Percentiles rank a stretch among this genome's conserved stretches.
Evolutionary conservation across 345 rosid species (phyloP).

Genomic region (Eucalyptus regnans): DNA sequence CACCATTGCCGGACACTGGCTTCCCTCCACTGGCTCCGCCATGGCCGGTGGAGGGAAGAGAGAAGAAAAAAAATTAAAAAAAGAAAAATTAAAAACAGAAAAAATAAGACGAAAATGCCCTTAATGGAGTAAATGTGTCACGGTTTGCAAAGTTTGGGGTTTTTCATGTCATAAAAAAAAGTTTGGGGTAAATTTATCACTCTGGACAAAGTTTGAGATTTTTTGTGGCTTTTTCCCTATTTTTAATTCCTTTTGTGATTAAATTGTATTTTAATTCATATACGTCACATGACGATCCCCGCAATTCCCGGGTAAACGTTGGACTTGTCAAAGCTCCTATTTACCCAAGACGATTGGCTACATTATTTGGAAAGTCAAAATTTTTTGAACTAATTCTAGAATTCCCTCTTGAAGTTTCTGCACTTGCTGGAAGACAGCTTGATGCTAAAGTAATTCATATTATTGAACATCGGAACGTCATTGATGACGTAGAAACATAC

Average conservation of each 20-base stretch:
- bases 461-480: background rate
- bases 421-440: background rate
- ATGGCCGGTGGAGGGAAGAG: no score
- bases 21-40: no score
- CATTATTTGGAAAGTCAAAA: background rate
- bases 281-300: background rate
- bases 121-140: no score
- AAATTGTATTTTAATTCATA: background rate
- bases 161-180: no score
- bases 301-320: background rate
- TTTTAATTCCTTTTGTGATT: background rate
- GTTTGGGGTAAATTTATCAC: no score
- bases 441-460: background rate
- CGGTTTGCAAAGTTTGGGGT: no score
- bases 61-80: no score
- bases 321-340: background rate
- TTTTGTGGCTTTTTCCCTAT: no score
- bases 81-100: no score
- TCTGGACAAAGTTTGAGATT: no score
- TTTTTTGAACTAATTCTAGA: background rate
- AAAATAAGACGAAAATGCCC: no score
- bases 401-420: background rate
- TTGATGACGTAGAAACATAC: background rate
- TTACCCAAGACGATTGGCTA: background rate
- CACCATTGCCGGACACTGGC: no score